These are phyloP conservation scores for Ganoderma resinaceum DNA, from an alignment of 1,284 basidiomycete genomes.

Conservation along the genomic window DNA sequence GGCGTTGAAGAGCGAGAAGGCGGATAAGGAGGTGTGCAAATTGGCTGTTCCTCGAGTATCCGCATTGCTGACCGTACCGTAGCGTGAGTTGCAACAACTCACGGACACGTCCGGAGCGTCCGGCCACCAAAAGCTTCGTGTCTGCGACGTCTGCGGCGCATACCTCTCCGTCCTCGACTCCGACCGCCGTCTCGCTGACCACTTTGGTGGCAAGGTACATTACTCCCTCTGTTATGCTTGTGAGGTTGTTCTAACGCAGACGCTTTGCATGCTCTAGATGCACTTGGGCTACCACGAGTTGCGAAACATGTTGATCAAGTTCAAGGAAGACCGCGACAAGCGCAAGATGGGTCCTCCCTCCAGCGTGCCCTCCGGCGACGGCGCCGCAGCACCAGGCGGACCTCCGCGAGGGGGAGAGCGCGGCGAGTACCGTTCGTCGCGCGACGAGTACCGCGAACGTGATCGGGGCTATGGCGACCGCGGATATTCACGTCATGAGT, in stretches of 20 bases:
- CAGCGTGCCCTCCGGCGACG: conserved; percentile 39
- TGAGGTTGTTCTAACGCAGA: not conserved
- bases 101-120: conserved; percentile 99
- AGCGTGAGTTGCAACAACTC: conserved; percentile 94
- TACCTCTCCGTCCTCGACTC: conserved; percentile 98
- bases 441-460: conserved; percentile 69
- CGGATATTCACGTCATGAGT: conserved; percentile 77
- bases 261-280: conserved; percentile 72
- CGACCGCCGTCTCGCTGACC: conserved; percentile 97
- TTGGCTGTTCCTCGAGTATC: not conserved
- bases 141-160: conserved; percentile 99
- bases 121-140: conserved; percentile 98
- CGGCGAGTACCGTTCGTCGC: conserved; percentile 57
- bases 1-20: conserved; percentile 95
- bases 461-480: conserved; percentile 71
- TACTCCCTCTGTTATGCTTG: conserved; percentile 5
- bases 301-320: conserved; percentile 90
- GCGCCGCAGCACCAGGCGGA: conserved; percentile 36
- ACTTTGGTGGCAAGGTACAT: conserved; percentile 98
- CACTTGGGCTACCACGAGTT: conserved; percentile 98
- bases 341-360: conserved; percentile 66
- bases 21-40: conserved; percentile 86
- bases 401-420: conserved; percentile 48
- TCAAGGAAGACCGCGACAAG: conserved; percentile 88
- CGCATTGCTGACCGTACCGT: not conserved